Base-by-base conservation (phyloP, 495 filamentous ascomycete species). In the Hypoxylon rickii region DNA sequence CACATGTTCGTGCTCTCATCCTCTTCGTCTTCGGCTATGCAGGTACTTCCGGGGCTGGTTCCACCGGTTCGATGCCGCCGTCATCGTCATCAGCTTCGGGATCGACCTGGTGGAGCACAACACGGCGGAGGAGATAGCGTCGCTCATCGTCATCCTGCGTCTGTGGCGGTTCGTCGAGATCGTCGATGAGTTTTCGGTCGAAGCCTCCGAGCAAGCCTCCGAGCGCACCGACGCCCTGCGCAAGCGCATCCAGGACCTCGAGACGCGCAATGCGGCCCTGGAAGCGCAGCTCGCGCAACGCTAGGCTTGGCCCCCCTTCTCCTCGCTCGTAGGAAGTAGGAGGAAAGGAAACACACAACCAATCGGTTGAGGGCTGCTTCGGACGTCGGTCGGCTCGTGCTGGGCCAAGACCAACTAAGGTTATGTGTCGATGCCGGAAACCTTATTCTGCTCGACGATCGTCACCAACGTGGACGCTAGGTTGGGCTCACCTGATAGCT, bases 91-190 rank as follows among this genome's bases (percentile, higher is more conserved):
- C 2, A 80, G 79, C 39, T 86, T 89, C 59, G 64, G 81, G 26
- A 68, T 86, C 47, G 84, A 86, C 54, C 68, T 87, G 19, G 45
- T 79, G 0, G 71, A 83, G 34, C 78, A 76, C 43, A 84, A 84
- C 40, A 66, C 82, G 2, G 67, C 79, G 3, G 81, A 84, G 65
- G 81, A 87, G 66, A 76, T 86, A 4, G 84, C 78, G 3, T 84
- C 81, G 2, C 71, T 88, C 1, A 76, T 88, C 22, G 76, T 89
- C 38, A 71, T 86, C 2, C 66, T 89, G 44, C 78, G 86, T 44
- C 72, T 89, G 1, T 87, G 85, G 83, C 78, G 86, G 19, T 77
- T 89, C 26, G 80, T 87, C 60, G 85, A 88, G 72, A 86, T 87
- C 44, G 74, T 84, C 12, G 83, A 88, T 45, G 84, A 87, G 69